These are phyloP conservation scores for Mortierella antarctica DNA, from an alignment of 192 early-diverging fungal genomes.

Conservation along the genomic window DNA sequence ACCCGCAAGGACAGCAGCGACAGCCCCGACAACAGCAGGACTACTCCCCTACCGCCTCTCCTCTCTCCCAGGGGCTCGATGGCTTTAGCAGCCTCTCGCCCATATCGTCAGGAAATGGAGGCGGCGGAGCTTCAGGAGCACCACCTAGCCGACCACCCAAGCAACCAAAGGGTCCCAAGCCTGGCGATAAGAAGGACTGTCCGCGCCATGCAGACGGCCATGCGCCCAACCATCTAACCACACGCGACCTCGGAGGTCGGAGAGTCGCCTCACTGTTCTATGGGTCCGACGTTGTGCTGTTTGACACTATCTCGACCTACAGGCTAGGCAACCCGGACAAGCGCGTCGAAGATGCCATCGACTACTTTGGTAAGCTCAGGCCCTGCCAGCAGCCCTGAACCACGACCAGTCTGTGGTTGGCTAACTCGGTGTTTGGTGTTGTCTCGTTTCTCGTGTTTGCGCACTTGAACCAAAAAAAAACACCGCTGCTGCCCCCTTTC, in stretches of 20 bases:
- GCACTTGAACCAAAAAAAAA: background rate
- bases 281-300: constrained; percentile 41
- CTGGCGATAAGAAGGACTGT: constrained; percentile 14
- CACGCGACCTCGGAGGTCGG: constrained; percentile 20
- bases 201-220: constrained; percentile 42
- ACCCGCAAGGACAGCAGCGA: constrained; percentile 7
- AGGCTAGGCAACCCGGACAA: constrained; percentile 23
- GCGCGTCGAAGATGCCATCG: constrained; percentile 42
- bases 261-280: constrained; percentile 37
- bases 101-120: background rate
- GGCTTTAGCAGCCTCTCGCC: constrained; percentile 15
- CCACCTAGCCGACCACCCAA: background rate
- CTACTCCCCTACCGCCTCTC: constrained; percentile 1
- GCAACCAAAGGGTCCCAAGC: background rate
- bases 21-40: constrained; percentile 10
- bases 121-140: background rate
- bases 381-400: too few species aligned
- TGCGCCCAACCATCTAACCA: constrained; percentile 25
- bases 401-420: background rate
- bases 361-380: constrained; percentile 35
- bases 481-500: background rate
- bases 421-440: too few species aligned
- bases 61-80: background rate
- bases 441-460: background rate
- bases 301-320: constrained; percentile 42